A percentile compares a stretch with the other conserved stretches of the same genome.
These are phyloP conservation scores for Nephelium lappaceum DNA, from an alignment of 345 rosid species.

Conservation along the genomic window DNA sequence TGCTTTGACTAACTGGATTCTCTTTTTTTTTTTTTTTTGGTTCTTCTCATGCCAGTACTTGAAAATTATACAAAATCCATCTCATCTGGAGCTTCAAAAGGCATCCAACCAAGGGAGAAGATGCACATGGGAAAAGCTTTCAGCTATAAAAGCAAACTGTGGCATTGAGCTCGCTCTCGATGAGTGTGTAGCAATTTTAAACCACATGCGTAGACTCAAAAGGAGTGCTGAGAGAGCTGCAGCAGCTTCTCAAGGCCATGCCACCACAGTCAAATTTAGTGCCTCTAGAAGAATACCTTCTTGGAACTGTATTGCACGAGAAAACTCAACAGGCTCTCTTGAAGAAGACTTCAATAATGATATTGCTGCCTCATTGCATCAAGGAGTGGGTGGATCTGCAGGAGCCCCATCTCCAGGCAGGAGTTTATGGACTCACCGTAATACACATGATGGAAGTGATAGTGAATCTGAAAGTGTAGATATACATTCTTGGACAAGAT, in stretches of 20 bases:
- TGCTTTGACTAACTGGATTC: not conserved
- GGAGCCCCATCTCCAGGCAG: slow-evolving; percentile 46
- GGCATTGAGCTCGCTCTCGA: slow-evolving; percentile 98
- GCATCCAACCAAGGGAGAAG: slow-evolving; percentile 95
- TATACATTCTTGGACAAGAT: slow-evolving; percentile 83
- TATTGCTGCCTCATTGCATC: slow-evolving; percentile 44
- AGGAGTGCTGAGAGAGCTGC: slow-evolving; percentile 96
- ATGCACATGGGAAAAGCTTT: slow-evolving; percentile 99
- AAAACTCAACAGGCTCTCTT: slow-evolving; percentile 91
- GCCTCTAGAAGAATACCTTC: slow-evolving; percentile 95
- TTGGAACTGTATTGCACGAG: slow-evolving; percentile 95
- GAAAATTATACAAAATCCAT: slow-evolving; percentile 87
- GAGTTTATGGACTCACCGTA: slow-evolving; percentile 43
- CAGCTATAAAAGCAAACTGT: slow-evolving; percentile 94
- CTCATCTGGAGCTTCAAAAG: slow-evolving; percentile 73
- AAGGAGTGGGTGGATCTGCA: slow-evolving; percentile 43
- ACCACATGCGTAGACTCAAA: slow-evolving; percentile 95
- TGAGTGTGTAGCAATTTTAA: slow-evolving; percentile 89
- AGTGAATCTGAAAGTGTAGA: slow-evolving; percentile 82
- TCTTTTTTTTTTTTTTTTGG: not conserved
- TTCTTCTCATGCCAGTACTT: slow-evolving; percentile 51
- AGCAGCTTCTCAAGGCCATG: slow-evolving; percentile 66
- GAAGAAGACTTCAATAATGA: slow-evolving; percentile 66
- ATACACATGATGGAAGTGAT: slow-evolving; percentile 72
- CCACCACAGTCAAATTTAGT: slow-evolving; percentile 57